Percentiles rank a stretch among this genome's conserved stretches.
Evolutionary conservation across 768 basidiomycete species (phyloP).

Genomic region (Suillus spraguei): DNA sequence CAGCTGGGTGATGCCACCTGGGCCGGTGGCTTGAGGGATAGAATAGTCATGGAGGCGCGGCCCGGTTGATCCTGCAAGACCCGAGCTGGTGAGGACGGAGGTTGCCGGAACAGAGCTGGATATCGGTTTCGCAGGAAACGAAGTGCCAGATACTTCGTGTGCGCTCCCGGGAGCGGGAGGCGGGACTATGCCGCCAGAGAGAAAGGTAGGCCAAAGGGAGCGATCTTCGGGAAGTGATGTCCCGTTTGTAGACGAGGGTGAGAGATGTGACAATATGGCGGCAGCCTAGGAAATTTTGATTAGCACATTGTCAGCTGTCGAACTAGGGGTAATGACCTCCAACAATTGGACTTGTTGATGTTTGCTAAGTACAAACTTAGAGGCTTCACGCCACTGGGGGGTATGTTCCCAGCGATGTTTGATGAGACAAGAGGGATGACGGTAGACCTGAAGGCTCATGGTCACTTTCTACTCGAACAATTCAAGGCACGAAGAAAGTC

Average conservation of each 20-base stretch:
- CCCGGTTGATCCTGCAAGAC: slow-evolving; percentile 40
- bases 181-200: slow-evolving; percentile 71
- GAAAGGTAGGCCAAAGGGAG: slow-evolving; percentile 86
- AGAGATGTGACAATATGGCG: slow-evolving; percentile 89
- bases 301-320: slow-evolving; percentile 8
- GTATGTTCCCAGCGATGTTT: slow-evolving; percentile 99
- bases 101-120: slow-evolving; percentile 58
- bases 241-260: slow-evolving; percentile 60
- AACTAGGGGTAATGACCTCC: slow-evolving; percentile 55
- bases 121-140: slow-evolving; percentile 29
- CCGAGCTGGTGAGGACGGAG: slow-evolving; percentile 26
- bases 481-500: slow-evolving; percentile 8
- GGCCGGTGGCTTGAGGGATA: slow-evolving; percentile 38
- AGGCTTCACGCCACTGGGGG: slow-evolving; percentile 93
- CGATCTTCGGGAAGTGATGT: slow-evolving; percentile 91
- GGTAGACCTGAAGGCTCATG: slow-evolving; percentile 60
- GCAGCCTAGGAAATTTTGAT: slow-evolving; percentile 62
- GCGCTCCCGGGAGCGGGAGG: slow-evolving; percentile 38
- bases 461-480: slow-evolving; percentile 6
- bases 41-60: slow-evolving; percentile 72
- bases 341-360: slow-evolving; percentile 97
- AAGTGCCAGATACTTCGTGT: slow-evolving; percentile 22
- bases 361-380: slow-evolving; percentile 89
- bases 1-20: slow-evolving; percentile 54
- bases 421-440: slow-evolving; percentile 92